phyloP scores from a whole-genome alignment of 2,329 filamentous ascomycete genomes.

The Venturiaceae sp. region DNA sequence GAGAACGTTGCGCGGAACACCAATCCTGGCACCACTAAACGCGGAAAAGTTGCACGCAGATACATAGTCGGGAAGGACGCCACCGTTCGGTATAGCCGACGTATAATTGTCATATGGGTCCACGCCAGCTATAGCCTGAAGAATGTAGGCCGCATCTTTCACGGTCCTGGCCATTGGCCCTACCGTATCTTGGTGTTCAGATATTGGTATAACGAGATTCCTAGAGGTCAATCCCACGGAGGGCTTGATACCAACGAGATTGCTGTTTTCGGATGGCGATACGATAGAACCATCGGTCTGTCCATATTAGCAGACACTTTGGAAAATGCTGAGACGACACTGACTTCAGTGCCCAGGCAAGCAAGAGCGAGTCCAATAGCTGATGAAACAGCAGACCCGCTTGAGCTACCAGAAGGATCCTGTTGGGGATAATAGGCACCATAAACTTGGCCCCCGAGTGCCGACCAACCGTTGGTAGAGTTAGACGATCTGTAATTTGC shows the following conservation, averaged over 20 bases:
- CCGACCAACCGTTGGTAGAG: conserved; percentile 53
- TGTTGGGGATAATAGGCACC: conserved; percentile 53
- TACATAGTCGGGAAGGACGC: conserved; percentile 48
- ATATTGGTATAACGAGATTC: conserved; percentile 56
- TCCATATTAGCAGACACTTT: not conserved
- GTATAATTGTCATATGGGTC: conserved; percentile 49
- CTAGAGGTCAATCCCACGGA: conserved; percentile 51
- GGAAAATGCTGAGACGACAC: conserved; percentile 7
- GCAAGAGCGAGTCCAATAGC: conserved; percentile 51
- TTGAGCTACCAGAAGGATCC: conserved; percentile 52
- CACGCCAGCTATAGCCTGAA: conserved; percentile 48
- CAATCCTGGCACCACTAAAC: conserved; percentile 50
- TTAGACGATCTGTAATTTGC: conserved; percentile 51
- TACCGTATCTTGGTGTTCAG: conserved; percentile 45
- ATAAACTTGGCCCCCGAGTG: conserved; percentile 51
- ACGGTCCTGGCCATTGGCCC: conserved; percentile 50
- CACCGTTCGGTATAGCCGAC: conserved; percentile 44
- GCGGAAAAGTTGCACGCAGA: conserved; percentile 44
- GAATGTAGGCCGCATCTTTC: conserved; percentile 46
- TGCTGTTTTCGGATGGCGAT: conserved; percentile 45
- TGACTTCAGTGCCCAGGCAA: conserved; percentile 48
- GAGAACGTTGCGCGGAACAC: conserved; percentile 52
- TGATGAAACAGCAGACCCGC: conserved; percentile 43
- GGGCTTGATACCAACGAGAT: conserved; percentile 57
- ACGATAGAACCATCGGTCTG: conserved; percentile 56